Evolutionary conservation across 2,329 filamentous ascomycete genomes (phyloP).

Genomic region (Neofusicoccum parvum): DNA sequence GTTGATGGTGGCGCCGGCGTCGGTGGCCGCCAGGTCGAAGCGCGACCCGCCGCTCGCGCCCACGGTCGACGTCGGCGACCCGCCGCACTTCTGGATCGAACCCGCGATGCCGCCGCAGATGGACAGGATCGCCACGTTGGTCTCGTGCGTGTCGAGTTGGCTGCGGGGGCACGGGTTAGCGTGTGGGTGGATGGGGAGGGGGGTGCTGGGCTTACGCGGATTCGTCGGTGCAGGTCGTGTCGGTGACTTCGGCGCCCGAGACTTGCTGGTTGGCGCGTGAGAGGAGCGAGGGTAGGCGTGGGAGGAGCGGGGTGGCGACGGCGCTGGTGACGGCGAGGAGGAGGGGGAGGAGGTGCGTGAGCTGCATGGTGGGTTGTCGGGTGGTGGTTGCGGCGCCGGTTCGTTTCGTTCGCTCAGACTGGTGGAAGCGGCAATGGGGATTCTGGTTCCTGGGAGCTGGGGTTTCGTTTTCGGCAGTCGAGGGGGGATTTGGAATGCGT

Average conservation of each 20-base stretch:
- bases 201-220: conserved; percentile 33
- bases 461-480: background rate
- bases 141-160: conserved; percentile 27
- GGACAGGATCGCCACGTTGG: conserved; percentile 47
- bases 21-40: conserved; percentile 50
- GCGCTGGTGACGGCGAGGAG: background rate
- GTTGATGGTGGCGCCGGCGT: conserved; percentile 51
- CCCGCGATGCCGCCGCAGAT: conserved; percentile 56
- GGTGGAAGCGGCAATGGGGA: background rate
- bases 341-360: background rate
- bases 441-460: background rate
- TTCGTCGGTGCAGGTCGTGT: conserved; percentile 36
- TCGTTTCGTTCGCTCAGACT: background rate
- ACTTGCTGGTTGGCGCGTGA: conserved; percentile 25
- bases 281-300: background rate
- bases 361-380: background rate
- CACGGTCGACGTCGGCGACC: conserved; percentile 46
- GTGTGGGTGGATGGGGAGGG: background rate
- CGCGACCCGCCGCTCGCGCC: conserved; percentile 52
- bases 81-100: conserved; percentile 49
- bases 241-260: conserved; percentile 33
- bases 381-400: background rate
- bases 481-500: background rate
- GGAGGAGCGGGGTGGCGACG: conserved; percentile 5
- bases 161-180: conserved; percentile 5